Evolutionary conservation across 192 early-diverging fungal species (phyloP).

Genomic region (Podila epigama): DNA sequence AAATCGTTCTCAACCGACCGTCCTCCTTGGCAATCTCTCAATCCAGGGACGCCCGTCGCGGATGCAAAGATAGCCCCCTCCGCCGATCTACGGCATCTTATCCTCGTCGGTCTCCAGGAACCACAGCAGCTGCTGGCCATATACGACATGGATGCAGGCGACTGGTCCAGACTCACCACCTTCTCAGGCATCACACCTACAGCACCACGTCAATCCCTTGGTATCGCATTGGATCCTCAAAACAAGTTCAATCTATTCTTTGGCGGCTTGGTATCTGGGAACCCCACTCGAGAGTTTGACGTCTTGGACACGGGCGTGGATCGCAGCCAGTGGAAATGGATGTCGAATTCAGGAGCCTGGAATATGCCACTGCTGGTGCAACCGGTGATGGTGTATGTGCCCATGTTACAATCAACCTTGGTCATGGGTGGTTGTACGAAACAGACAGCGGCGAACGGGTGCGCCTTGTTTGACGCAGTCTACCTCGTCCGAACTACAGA

Average conservation of each 20-base stretch:
- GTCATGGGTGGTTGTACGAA: conserved; percentile 31
- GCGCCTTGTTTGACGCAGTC: conserved; percentile 1
- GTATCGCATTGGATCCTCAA: conserved; percentile 1
- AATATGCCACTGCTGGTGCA: conserved; percentile 1
- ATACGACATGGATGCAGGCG: conserved; percentile 6
- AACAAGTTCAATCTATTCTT: conserved; percentile 10
- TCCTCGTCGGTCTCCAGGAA: conserved; percentile 10
- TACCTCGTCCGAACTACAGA: conserved; percentile 17
- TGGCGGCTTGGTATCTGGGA: neutral
- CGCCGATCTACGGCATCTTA: conserved; percentile 4
- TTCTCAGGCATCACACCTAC: neutral
- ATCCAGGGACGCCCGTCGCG: neutral
- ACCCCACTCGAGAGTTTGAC: conserved; percentile 11
- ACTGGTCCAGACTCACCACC: conserved; percentile 6
- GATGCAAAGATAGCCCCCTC: conserved; percentile 12
- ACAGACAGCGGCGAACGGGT: neutral
- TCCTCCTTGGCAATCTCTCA: conserved; percentile 6
- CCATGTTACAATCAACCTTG: conserved; percentile 1
- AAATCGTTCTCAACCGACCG: neutral
- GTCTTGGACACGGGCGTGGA: conserved; percentile 7
- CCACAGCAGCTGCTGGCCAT: conserved; percentile 12
- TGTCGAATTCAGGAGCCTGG: neutral
- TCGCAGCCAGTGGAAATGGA: conserved; percentile 11
- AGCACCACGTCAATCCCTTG: conserved; percentile 9
- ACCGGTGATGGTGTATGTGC: conserved; percentile 26